Percentiles rank a stretch among this genome's conserved stretches.
These are phyloP conservation scores for Aureobasidium vineae DNA, from an alignment of 2,329 filamentous ascomycete genomes.

Conservation along the genomic window DNA sequence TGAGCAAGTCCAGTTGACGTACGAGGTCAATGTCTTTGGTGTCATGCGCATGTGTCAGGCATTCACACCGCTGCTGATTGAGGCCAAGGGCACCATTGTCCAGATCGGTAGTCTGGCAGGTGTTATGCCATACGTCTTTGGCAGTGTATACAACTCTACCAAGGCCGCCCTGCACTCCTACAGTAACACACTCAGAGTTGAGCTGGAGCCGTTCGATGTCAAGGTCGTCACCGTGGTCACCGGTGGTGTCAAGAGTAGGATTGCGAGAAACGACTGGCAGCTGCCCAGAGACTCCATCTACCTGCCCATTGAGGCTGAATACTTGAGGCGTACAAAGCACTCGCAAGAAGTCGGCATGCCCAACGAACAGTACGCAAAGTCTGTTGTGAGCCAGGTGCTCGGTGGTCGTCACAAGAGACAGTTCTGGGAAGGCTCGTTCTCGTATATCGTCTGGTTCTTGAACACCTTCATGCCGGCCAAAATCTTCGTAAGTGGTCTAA, in stretches of 20 bases:
- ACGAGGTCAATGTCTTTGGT: constrained; percentile 57
- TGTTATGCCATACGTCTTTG: constrained; percentile 47
- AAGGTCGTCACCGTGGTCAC: constrained; percentile 53
- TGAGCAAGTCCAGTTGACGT: constrained; percentile 47
- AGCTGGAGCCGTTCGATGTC: constrained; percentile 54
- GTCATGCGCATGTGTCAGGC: constrained; percentile 58
- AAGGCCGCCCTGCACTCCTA: constrained; percentile 61
- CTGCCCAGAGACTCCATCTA: constrained; percentile 53
- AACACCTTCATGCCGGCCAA: constrained; percentile 48
- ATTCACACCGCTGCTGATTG: constrained; percentile 55
- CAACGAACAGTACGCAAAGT: constrained; percentile 53
- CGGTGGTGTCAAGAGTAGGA: constrained; percentile 59
- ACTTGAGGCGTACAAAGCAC: constrained; percentile 52
- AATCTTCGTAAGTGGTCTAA: constrained; percentile 38
- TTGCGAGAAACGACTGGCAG: constrained; percentile 53
- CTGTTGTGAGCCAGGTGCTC: constrained; percentile 55
- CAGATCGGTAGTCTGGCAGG: constrained; percentile 48
- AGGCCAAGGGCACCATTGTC: constrained; percentile 39
- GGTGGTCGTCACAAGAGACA: constrained; percentile 40
- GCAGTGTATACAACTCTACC: constrained; percentile 55
- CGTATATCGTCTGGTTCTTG: constrained; percentile 51
- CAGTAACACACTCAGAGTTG: constrained; percentile 57
- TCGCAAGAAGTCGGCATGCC: constrained; percentile 55
- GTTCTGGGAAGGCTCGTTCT: constrained; percentile 56
- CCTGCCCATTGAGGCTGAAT: constrained; percentile 52